Conservation (phyloP, 352 stramenopile genomes). For the Phytopythium montanum region DNA sequence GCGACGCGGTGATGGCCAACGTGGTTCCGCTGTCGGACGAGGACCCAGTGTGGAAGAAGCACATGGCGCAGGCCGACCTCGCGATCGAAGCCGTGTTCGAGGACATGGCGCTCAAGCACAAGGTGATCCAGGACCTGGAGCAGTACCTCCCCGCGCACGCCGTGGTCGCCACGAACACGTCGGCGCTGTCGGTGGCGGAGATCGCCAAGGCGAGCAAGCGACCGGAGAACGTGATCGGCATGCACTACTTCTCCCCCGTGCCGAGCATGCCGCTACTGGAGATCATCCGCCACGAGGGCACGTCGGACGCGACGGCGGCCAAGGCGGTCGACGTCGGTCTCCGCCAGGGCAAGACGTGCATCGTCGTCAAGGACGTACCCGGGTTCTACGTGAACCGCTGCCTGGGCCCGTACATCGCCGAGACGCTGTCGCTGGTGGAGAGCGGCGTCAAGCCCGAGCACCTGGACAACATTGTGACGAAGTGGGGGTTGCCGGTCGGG, state of each 20-base stretch:
- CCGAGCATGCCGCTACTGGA: constrained; percentile 97
- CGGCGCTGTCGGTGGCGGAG: constrained; percentile 94
- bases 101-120: constrained; percentile 96
- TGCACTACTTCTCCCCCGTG: constrained; percentile 99
- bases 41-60: constrained; percentile 86
- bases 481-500: constrained; percentile 97
- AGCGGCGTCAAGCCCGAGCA: constrained; percentile 92
- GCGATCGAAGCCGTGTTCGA: constrained; percentile 99
- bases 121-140: constrained; percentile 93
- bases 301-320: constrained; percentile 84
- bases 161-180: constrained; percentile 98
- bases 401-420: constrained; percentile 93
- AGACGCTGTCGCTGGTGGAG: constrained; percentile 89
- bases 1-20: constrained; percentile 89
- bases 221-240: constrained; percentile 94
- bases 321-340: constrained; percentile 94
- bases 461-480: constrained; percentile 94
- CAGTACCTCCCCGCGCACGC: constrained; percentile 90
- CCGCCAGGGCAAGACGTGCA: constrained; percentile 97
- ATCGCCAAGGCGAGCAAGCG: constrained; percentile 88
- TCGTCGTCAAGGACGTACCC: constrained; percentile 98
- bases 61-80: constrained; percentile 94
- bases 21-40: constrained; percentile 93
- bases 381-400: constrained; percentile 99
- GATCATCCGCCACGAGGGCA: constrained; percentile 96